These are phyloP conservation scores for Colletotrichum viniferum DNA, from an alignment of 2,329 filamentous ascomycete genomes.

Conservation along the genomic window DNA sequence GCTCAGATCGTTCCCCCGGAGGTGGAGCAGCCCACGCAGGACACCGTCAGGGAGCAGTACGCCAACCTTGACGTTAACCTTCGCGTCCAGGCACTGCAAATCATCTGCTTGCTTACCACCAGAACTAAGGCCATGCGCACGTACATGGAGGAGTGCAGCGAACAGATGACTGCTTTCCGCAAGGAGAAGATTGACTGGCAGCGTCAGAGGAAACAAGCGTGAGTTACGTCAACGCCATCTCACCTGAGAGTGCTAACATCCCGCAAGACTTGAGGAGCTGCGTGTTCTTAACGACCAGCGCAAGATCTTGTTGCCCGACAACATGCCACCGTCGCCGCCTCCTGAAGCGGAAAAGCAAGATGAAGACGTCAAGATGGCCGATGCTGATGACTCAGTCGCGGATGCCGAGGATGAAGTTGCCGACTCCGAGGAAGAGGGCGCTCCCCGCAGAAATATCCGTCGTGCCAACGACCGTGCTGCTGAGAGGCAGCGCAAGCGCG, in stretches of 20 bases:
- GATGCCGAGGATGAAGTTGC: constrained; percentile 62
- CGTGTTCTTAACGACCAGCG: constrained; percentile 73
- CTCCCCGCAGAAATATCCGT: constrained; percentile 56
- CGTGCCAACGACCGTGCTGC: constrained; percentile 71
- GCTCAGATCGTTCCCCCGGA: constrained; percentile 81
- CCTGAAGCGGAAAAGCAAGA: constrained; percentile 53
- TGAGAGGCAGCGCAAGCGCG: constrained; percentile 78
- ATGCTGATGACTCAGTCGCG: constrained; percentile 66
- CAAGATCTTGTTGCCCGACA: constrained; percentile 75
- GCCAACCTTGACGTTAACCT: constrained; percentile 80
- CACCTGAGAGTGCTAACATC: constrained; percentile 28
- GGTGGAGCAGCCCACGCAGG: constrained; percentile 69
- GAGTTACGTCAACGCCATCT: constrained; percentile 36
- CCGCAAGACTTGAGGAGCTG: constrained; percentile 69
- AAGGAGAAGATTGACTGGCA: constrained; percentile 97
- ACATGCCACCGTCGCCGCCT: constrained; percentile 67
- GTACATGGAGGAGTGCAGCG: constrained; percentile 90
- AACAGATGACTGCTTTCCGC: constrained; percentile 91
- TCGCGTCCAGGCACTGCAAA: constrained; percentile 79
- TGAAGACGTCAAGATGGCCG: constrained; percentile 65
- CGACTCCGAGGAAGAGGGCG: constrained; percentile 74
- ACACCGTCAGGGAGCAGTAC: constrained; percentile 78
- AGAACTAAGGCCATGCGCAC: constrained; percentile 85
- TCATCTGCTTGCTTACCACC: constrained; percentile 83
- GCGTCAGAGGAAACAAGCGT: constrained; percentile 72